Conservation (phyloP, 768 basidiomycete genomes). For the Amanita jacksonii region DNA sequence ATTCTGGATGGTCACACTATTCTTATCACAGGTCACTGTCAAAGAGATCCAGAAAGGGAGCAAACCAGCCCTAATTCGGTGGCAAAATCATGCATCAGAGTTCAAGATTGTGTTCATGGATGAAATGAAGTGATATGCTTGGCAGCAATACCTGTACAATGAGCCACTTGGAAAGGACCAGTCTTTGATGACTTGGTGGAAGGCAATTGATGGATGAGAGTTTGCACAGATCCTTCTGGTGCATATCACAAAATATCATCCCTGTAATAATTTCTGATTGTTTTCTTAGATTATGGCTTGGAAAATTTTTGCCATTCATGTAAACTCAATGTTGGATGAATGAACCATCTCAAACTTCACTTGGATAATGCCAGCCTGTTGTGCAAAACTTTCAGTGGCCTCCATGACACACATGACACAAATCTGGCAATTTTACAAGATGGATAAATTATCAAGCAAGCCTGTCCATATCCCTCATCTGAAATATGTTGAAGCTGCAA, state of each 20-base stretch:
- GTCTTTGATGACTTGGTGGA: conserved; percentile 15
- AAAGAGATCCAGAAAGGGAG: conserved; percentile 12
- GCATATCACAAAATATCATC: conserved; percentile 5
- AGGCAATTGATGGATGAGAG: conserved; percentile 4
- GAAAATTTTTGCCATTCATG: conserved; percentile 10
- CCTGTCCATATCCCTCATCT: neutral
- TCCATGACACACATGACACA: conserved; percentile 12
- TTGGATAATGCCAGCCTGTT: conserved; percentile 22
- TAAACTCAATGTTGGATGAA: conserved; percentile 14
- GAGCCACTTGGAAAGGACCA: conserved; percentile 4
- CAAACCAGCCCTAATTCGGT: conserved; percentile 9
- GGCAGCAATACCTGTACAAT: conserved; percentile 15
- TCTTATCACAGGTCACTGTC: conserved; percentile 8
- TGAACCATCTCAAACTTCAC: conserved; percentile 21
- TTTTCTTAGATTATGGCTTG: conserved; percentile 10
- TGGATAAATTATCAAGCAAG: conserved; percentile 1
- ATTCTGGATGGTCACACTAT: conserved; percentile 10
- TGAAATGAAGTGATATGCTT: conserved; percentile 14
- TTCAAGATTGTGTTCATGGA: conserved; percentile 12
- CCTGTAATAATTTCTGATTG: neutral
- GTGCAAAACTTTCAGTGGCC: conserved; percentile 5
- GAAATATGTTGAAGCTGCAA: no score
- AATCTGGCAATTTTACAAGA: conserved; percentile 15
- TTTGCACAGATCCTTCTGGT: conserved; percentile 18
- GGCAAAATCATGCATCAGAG: conserved; percentile 12